Base-by-base conservation (phyloP, 208 protist genomes). In the Sergeia podlipaevii region DNA sequence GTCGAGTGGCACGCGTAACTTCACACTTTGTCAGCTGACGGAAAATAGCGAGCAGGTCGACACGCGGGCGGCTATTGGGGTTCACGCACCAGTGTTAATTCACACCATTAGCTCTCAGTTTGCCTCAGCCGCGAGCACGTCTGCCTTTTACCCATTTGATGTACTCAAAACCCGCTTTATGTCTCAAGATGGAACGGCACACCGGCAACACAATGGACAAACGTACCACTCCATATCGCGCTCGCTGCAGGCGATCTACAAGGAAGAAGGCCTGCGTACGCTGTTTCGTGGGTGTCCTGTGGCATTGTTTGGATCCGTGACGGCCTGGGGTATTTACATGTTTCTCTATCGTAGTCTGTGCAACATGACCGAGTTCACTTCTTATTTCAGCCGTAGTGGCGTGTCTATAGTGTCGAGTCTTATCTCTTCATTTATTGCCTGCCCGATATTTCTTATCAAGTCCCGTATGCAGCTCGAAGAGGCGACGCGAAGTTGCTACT, bases 81-180 rank as follows among this genome's bases (percentile, higher is more conserved):
- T 30, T 23, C 44, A 70, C 4, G 44, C 79, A 11, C 78, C 80
- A 15, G 73, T 81, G 0, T 34, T 48, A 1, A 54, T 66, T 3
- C 83, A 95, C 64, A 89, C 71, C 1, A 18, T 87, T 2, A 75
- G 74, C 60, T 80, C 82, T 2, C 84, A 91, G 49, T 34, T 85
- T 0, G 74, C 88, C 7, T 88, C 79, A 15, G 78, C 77, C 0
- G 47, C 66, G 10, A 91, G 86, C 65, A 93, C 86, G 13, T 57
- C 52, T 24, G 28, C 54, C 18, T 87, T 88, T 39, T 96, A 97
- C 61, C 94, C 94, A 2, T 74, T 97, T n/a, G 94, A 97, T 41
- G 64, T 91, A 2, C 68, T 97, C 1, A 87, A 92, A 60, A 89
- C 80, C 1, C 72, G 89, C 8, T 86, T 89, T 38, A 93, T 96